Evolutionary conservation across 2,329 filamentous ascomycete species (phyloP).

Genomic region (Venturia oleaginea): DNA sequence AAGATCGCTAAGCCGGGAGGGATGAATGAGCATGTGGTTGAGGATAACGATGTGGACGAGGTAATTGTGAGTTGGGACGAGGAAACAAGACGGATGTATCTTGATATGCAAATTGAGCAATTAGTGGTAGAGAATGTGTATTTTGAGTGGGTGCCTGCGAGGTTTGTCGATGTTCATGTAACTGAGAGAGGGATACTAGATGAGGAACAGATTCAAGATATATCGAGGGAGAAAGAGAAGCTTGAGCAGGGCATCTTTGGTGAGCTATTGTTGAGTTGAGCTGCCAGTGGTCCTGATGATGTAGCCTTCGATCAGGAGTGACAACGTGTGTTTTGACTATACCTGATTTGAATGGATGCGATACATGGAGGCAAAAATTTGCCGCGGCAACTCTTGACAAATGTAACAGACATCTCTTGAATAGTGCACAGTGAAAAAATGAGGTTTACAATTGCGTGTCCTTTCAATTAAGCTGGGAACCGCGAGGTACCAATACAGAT

Average conservation of each 20-base stretch:
- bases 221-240: not conserved
- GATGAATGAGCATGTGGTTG: constrained; percentile 34
- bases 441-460: too few relatives aligned
- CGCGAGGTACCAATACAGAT: too few relatives aligned
- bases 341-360: too few relatives aligned
- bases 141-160: constrained; percentile 26
- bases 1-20: constrained; percentile 41
- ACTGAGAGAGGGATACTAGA: constrained; percentile 18
- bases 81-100: constrained; percentile 15
- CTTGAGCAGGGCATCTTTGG: not conserved
- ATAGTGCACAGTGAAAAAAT: too few relatives aligned
- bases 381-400: too few relatives aligned
- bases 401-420: too few relatives aligned
- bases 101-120: constrained; percentile 16
- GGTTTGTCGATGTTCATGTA: constrained; percentile 24
- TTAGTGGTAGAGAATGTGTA: constrained; percentile 32
- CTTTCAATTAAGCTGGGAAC: too few relatives aligned
- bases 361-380: too few relatives aligned
- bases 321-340: too few relatives aligned
- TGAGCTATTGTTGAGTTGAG: not conserved
- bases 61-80: constrained; percentile 40
- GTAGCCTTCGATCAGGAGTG: too few relatives aligned
- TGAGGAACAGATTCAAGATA: not conserved
- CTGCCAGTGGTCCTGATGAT: too few relatives aligned
- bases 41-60: constrained; percentile 46